phyloP scores from a whole-genome alignment of 176 grass and related monocot genomes.

The Oryza coarctata region DNA sequence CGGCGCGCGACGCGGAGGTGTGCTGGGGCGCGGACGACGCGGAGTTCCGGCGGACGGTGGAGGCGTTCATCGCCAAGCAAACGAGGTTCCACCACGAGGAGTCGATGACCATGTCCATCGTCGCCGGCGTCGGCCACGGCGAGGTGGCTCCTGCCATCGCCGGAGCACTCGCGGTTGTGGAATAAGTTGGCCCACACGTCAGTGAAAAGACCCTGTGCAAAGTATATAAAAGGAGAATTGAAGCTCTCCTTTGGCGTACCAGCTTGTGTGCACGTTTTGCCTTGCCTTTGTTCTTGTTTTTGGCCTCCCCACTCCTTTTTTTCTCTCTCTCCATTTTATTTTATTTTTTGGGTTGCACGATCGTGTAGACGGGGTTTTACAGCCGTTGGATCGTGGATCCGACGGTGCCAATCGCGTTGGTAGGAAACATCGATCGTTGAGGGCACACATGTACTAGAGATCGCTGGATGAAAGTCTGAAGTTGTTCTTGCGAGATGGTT shows the following conservation, averaged over 20 bases:
- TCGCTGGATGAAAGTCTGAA: neutral
- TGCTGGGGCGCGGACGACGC: constrained; percentile 52
- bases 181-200: constrained; percentile 12
- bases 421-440: too few species aligned
- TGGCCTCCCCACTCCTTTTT: neutral
- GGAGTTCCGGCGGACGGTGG: constrained; percentile 73
- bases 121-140: neutral
- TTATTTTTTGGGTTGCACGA: neutral
- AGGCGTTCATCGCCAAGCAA: constrained; percentile 91
- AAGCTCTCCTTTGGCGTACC: neutral
- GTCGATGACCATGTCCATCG: constrained; percentile 45
- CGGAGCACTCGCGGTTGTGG: constrained; percentile 12
- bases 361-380: neutral
- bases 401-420: neutral
- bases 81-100: constrained; percentile 81
- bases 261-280: neutral
- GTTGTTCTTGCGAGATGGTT: neutral
- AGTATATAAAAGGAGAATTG: constrained; percentile 35
- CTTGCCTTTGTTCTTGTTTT: neutral
- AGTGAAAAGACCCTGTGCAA: neutral
- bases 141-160: constrained; percentile 21
- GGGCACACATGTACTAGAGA: too few species aligned
- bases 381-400: neutral
- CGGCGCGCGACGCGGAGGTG: constrained; percentile 35
- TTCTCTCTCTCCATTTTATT: neutral